Evolutionary conservation across 2,329 filamentous ascomycete species (phyloP).

Genomic region (Aspergillus tanneri): DNA sequence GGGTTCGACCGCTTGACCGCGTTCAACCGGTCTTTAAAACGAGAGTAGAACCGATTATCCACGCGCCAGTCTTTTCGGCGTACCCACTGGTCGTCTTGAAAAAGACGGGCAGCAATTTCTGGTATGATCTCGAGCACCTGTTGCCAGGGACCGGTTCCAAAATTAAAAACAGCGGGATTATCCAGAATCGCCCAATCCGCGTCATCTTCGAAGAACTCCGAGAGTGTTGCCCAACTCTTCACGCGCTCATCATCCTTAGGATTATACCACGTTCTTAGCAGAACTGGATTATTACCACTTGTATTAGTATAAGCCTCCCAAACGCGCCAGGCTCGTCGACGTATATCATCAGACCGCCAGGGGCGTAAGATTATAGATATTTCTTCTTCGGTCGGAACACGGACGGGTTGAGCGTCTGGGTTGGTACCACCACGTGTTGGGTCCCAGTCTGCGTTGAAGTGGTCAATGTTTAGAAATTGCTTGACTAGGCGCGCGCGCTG

Average conservation of each 20-base stretch:
- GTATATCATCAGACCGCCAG: conserved; percentile 2
- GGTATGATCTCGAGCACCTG: conserved; percentile 4
- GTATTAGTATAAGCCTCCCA: not conserved
- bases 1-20: no score
- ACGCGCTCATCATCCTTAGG: conserved; percentile 1
- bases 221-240: not conserved
- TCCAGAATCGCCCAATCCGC: conserved; percentile 1
- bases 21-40: no score
- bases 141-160: not conserved
- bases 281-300: not conserved
- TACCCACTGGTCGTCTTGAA: no score
- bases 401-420: not conserved
- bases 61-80: no score
- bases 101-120: not conserved
- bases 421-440: not conserved
- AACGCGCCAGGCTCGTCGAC: not conserved
- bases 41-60: no score
- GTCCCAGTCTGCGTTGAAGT: conserved; percentile 3
- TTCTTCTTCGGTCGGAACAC: conserved; percentile 2
- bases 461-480: conserved; percentile 4
- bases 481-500: conserved; percentile 4
- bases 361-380: conserved; percentile 3
- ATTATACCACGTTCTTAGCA: conserved; percentile 7
- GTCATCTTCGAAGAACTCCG: not conserved
- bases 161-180: conserved; percentile 1